Percentiles rank a stretch among this genome's conserved stretches.
Conservation (phyloP, 1,284 basidiomycete genomes). For the Malassezia brasiliensis region DNA sequence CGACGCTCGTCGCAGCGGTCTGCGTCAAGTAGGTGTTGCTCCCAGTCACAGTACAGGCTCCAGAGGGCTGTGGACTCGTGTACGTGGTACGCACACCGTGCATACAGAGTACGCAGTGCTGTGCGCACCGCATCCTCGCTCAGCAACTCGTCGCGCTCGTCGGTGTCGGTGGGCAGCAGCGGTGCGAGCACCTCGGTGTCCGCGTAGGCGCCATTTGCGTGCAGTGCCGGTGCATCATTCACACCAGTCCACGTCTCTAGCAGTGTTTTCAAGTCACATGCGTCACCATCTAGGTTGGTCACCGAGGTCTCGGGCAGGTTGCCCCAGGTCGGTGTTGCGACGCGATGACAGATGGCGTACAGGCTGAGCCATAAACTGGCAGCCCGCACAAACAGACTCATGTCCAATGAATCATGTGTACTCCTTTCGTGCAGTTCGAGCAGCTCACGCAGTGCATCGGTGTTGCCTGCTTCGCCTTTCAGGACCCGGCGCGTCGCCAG, state of each 20-base stretch:
- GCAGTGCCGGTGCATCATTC: constrained; percentile 11
- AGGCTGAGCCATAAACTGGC: constrained; percentile 14
- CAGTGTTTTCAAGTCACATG: background rate
- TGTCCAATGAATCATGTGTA: constrained; percentile 8
- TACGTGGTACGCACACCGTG: constrained; percentile 14
- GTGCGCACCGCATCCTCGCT: background rate
- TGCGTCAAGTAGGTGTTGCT: constrained; percentile 19
- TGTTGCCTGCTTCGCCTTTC: background rate
- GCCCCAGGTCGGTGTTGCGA: background rate
- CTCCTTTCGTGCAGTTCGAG: constrained; percentile 24
- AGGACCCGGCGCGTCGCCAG: background rate
- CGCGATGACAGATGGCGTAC: background rate
- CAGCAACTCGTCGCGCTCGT: background rate
- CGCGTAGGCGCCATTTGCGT: constrained; percentile 4
- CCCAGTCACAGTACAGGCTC: constrained; percentile 30
- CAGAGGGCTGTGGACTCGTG: constrained; percentile 28
- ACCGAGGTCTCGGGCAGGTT: background rate
- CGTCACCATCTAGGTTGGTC: background rate
- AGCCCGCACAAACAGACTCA: constrained; percentile 20
- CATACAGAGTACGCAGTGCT: constrained; percentile 9
- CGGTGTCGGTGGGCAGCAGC: constrained; percentile 12
- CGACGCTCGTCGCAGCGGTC: constrained; percentile 8
- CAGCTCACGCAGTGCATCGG: background rate
- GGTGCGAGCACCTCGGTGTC: constrained; percentile 15
- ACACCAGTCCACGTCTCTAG: constrained; percentile 6